Conservation (phyloP, 2,329 filamentous ascomycete genomes). For the Fusarium sp. region DNA sequence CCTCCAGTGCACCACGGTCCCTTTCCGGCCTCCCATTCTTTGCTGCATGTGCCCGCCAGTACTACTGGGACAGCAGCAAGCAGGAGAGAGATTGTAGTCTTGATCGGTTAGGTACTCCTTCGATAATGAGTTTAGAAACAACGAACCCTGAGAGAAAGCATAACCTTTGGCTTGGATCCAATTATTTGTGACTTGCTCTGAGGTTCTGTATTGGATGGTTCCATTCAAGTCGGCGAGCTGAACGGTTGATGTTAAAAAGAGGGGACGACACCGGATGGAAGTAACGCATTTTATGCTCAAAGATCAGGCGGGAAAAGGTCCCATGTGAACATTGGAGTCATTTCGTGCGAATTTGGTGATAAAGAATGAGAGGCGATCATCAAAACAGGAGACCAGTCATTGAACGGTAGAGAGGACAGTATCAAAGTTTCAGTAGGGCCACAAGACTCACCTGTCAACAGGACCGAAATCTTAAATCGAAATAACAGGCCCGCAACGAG, state of each 20-base stretch:
- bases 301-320: background rate
- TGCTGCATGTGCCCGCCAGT: background rate
- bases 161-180: background rate
- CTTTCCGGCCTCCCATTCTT: background rate
- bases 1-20: background rate
- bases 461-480: background rate
- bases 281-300: background rate
- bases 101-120: background rate
- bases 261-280: background rate
- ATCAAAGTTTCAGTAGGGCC: background rate
- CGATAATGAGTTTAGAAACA: background rate
- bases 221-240: background rate
- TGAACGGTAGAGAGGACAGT: background rate
- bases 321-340: background rate
- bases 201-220: background rate
- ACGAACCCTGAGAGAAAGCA: background rate
- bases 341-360: background rate
- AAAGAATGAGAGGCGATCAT: rapidly evolving
- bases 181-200: background rate
- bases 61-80: background rate
- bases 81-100: background rate
- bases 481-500: background rate
- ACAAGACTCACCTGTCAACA: background rate
- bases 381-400: background rate
- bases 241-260: background rate